These are phyloP conservation scores for Naganishia onofrii DNA, from an alignment of 768 basidiomycete genomes.

Conservation along the genomic window DNA sequence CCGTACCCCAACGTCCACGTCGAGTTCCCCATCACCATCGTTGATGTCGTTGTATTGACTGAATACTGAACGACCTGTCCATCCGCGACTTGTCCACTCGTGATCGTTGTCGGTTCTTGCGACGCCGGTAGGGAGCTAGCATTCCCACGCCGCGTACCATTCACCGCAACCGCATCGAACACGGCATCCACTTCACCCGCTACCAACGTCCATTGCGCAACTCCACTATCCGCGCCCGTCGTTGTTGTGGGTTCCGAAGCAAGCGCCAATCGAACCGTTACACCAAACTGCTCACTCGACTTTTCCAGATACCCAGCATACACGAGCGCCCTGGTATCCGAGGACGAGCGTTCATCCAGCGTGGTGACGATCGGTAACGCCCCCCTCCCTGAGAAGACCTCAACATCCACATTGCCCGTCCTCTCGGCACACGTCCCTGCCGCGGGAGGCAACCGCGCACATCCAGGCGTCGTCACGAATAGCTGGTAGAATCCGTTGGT, in stretches of 20 bases:
- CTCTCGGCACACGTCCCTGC: conserved; percentile 64
- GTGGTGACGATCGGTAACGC: conserved; percentile 66
- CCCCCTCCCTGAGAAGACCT: conserved; percentile 73
- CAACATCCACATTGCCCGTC: conserved; percentile 71
- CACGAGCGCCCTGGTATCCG: conserved; percentile 63
- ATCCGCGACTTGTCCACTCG: conserved; percentile 1
- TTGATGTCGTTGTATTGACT: conserved; percentile 1
- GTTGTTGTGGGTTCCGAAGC: conserved; percentile 64
- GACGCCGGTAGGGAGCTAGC: conserved; percentile 27
- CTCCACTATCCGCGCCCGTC: neutral
- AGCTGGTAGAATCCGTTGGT: conserved; percentile 81
- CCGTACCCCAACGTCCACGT: conserved; percentile 54
- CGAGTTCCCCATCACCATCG: neutral
- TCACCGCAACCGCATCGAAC: conserved; percentile 17
- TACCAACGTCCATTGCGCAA: conserved; percentile 54
- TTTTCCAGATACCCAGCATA: conserved; percentile 84
- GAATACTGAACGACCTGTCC: neutral
- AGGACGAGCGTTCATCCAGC: conserved; percentile 68
- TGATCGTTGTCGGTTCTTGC: conserved; percentile 48
- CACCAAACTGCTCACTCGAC: conserved; percentile 66
- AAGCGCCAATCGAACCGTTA: conserved; percentile 72
- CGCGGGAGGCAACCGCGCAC: conserved; percentile 63
- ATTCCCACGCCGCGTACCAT: conserved; percentile 32
- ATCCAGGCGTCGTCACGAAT: conserved; percentile 82
- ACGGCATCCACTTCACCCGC: conserved; percentile 58